Percentiles rank a stretch among this genome's conserved stretches.
phyloP scores from a whole-genome alignment of 2,329 filamentous ascomycete genomes.

The Colletotrichum musae region DNA sequence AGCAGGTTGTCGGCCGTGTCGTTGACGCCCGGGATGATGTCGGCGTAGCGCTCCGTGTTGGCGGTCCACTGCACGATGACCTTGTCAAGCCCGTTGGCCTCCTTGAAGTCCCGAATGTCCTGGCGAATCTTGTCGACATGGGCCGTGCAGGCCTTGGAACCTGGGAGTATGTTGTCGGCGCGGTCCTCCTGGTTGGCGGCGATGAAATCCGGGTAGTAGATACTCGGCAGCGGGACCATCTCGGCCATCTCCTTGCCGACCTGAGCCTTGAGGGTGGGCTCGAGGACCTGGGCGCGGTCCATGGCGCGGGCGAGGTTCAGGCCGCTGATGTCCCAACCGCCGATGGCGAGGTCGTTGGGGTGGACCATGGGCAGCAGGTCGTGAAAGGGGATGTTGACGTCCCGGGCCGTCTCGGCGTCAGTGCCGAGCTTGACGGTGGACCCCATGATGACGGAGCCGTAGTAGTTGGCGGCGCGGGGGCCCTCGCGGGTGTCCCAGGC shows the following conservation, averaged over 20 bases:
- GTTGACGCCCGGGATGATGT: slow-evolving; percentile 89
- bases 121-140: slow-evolving; percentile 95
- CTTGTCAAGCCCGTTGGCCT: slow-evolving; percentile 87
- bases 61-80: slow-evolving; percentile 98
- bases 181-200: slow-evolving; percentile 98
- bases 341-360: slow-evolving; percentile 94
- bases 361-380: slow-evolving; percentile 96
- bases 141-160: slow-evolving; percentile 85
- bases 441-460: slow-evolving; percentile 96
- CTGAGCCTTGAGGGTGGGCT: slow-evolving; percentile 91
- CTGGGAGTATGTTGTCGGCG: slow-evolving; percentile 90
- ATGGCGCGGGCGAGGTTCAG: slow-evolving; percentile 92
- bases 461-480: slow-evolving; percentile 91
- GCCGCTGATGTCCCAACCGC: slow-evolving; percentile 97
- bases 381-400: slow-evolving; percentile 97
- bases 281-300: slow-evolving; percentile 95
- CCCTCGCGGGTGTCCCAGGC: slow-evolving; percentile 96
- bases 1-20: slow-evolving; percentile 96
- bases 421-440: slow-evolving; percentile 97
- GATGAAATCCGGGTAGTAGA: slow-evolving; percentile 99
- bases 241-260: slow-evolving; percentile 93
- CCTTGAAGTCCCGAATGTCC: slow-evolving; percentile 95
- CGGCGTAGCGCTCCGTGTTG: slow-evolving; percentile 97
- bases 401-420: slow-evolving; percentile 84
- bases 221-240: slow-evolving; percentile 90